phyloP scores from a whole-genome alignment of 176 grass and related monocot species.

The Hsuehochloa calcarea region DNA sequence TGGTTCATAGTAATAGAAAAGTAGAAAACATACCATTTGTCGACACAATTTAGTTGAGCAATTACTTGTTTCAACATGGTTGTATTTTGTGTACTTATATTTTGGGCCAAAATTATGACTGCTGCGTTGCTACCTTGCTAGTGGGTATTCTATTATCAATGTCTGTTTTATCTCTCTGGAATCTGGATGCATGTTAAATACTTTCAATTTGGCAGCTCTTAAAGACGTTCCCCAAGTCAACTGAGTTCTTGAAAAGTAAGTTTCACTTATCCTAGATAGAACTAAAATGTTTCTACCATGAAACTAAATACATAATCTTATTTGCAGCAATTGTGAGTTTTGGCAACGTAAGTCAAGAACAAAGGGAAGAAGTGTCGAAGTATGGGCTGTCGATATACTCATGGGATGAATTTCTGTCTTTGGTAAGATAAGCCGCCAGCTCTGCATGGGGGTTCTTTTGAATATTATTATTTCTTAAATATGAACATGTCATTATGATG shows the following conservation, averaged over 20 bases:
- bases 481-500: background rate
- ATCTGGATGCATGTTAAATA: background rate
- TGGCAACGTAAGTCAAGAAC: conserved; percentile 58
- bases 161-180: background rate
- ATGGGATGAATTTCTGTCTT: conserved; percentile 76
- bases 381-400: conserved; percentile 55
- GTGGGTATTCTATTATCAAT: conserved; percentile 21
- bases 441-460: background rate
- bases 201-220: conserved; percentile 59
- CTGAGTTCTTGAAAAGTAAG: conserved; percentile 78
- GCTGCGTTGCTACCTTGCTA: background rate
- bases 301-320: conserved; percentile 11
- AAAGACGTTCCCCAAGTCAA: conserved; percentile 67
- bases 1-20: background rate
- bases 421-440: conserved; percentile 43
- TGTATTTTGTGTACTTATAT: conserved; percentile 17
- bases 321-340: conserved; percentile 81
- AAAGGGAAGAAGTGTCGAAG: conserved; percentile 66
- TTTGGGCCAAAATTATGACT: background rate
- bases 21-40: background rate
- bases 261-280: conserved; percentile 39
- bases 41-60: background rate
- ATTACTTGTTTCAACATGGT: conserved; percentile 5
- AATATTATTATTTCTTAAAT: conserved; percentile 22
- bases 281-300: conserved; percentile 5